phyloP scores from a whole-genome alignment of 345 rosid species.

The Euphorbia lathyris region DNA sequence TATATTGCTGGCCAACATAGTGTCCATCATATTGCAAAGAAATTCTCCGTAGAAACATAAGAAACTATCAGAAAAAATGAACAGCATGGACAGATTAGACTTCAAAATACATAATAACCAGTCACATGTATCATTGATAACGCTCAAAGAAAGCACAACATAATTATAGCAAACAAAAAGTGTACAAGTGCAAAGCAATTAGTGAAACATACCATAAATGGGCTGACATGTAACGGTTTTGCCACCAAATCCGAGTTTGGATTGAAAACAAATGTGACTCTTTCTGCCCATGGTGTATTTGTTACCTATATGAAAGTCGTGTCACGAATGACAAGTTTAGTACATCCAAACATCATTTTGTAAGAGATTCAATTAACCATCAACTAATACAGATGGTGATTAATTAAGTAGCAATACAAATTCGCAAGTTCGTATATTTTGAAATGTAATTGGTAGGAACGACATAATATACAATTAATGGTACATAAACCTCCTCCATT shows the following conservation, averaged over 20 bases:
- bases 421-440: not conserved
- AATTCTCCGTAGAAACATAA: not conserved
- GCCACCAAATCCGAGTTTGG: slow-evolving; percentile 82
- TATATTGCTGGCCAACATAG: not conserved
- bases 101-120: not conserved
- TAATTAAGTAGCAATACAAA: not conserved
- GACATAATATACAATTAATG: not conserved
- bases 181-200: not conserved
- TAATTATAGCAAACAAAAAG: not conserved
- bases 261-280: slow-evolving; percentile 69
- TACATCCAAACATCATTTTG: not conserved
- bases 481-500: not conserved
- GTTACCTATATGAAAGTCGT: slow-evolving; percentile 57
- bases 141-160: not conserved
- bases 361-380: not conserved
- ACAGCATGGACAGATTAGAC: not conserved
- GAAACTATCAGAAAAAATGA: not conserved
- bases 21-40: not conserved
- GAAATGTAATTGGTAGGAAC: not conserved
- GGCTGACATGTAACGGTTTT: slow-evolving; percentile 90
- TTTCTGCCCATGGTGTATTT: slow-evolving; percentile 95
- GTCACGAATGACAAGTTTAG: slow-evolving; percentile 8
- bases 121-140: not conserved
- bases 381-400: not conserved
- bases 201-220: slow-evolving; percentile 70